Evolutionary conservation across 2,329 filamentous ascomycete species (phyloP).

Genomic region (Diaporthe citrichinensis): DNA sequence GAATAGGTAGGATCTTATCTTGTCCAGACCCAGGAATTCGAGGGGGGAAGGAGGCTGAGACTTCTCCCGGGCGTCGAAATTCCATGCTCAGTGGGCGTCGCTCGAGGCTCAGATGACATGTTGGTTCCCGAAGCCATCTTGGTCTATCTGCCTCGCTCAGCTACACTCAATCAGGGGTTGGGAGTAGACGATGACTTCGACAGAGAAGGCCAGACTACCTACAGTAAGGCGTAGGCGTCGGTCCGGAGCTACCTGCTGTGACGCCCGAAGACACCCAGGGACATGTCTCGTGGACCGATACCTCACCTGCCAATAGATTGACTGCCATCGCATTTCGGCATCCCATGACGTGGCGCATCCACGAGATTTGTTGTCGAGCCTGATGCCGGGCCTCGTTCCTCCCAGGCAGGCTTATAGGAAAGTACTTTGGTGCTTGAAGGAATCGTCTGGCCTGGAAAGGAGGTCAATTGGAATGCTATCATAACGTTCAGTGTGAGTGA

Average conservation of each 20-base stretch:
- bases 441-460: neutral
- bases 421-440: too few relatives aligned
- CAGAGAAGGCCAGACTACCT: neutral
- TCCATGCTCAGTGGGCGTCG: neutral
- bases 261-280: slow-evolving; percentile 5
- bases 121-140: slow-evolving; percentile 1
- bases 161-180: slow-evolving; percentile 1
- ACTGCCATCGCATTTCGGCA: neutral
- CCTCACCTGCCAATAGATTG: slow-evolving; percentile 20
- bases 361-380: neutral
- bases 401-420: neutral
- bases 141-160: neutral
- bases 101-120: slow-evolving; percentile 14
- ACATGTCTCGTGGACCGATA: slow-evolving; percentile 16
- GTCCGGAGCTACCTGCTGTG: slow-evolving; percentile 20
- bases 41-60: neutral
- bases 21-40: too few relatives aligned
- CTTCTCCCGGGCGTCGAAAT: neutral
- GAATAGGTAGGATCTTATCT: neutral
- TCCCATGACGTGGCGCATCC: slow-evolving; percentile 11
- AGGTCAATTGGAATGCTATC: too few relatives aligned
- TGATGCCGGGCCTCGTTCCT: too few relatives aligned
- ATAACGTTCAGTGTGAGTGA: neutral
- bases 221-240: neutral
- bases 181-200: neutral